phyloP scores from a whole-genome alignment of 176 grass and related monocot species.

The Luzula sylvatica region DNA sequence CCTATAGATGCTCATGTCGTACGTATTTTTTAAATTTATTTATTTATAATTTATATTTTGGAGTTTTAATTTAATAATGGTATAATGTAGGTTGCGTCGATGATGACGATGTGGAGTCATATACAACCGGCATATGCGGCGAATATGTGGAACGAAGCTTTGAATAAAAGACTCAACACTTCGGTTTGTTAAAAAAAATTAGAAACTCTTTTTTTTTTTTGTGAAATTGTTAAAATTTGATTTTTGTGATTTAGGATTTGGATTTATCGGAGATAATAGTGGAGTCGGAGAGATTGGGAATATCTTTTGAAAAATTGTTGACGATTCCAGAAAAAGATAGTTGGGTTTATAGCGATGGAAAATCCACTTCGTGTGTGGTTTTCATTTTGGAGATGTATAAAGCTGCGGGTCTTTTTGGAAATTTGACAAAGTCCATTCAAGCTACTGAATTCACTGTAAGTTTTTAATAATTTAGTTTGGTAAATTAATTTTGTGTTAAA shows the following conservation, averaged over 20 bases:
- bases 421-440: slow-evolving; percentile 49
- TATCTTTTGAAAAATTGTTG: slow-evolving; percentile 80
- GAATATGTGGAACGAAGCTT: slow-evolving; percentile 91
- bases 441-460: slow-evolving; percentile 96
- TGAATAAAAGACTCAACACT: slow-evolving; percentile 92
- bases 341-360: slow-evolving; percentile 82
- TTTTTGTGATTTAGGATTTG: slow-evolving; percentile 61
- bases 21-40: background rate
- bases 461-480: background rate
- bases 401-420: slow-evolving; percentile 73
- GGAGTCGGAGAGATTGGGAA: slow-evolving; percentile 73
- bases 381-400: slow-evolving; percentile 96
- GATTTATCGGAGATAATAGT: slow-evolving; percentile 85
- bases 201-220: no score
- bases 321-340: slow-evolving; percentile 73
- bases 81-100: slow-evolving; percentile 73
- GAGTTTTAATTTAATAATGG: slow-evolving; percentile 20
- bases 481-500: background rate
- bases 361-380: slow-evolving; percentile 80
- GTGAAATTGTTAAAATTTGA: background rate
- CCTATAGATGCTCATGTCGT: slow-evolving; percentile 98
- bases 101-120: slow-evolving; percentile 92
- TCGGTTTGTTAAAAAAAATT: slow-evolving; percentile 47
- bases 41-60: background rate
- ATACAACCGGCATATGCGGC: slow-evolving; percentile 82